Evolutionary conservation across 1,284 basidiomycete genomes (phyloP).

Genomic region (Vanrija sp.): DNA sequence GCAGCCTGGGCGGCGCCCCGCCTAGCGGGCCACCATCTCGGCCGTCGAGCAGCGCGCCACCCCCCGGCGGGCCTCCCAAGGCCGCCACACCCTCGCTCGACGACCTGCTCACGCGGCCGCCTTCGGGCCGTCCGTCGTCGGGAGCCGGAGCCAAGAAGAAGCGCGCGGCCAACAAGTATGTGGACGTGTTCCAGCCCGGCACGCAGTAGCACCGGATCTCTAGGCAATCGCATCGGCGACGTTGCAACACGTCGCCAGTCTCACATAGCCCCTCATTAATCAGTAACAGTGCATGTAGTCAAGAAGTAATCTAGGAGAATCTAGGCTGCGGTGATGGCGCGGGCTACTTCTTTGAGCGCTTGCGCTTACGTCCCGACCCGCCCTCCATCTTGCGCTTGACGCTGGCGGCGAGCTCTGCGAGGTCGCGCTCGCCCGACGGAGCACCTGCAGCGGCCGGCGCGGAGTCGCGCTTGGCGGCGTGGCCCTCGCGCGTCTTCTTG

Average conservation of each 20-base stretch:
- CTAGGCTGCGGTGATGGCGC: too few species aligned
- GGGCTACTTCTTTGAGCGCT: slow-evolving; percentile 21
- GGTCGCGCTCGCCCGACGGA: slow-evolving; percentile 47
- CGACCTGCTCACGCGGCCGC: slow-evolving; percentile 44
- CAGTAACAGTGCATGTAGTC: neutral
- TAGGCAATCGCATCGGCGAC: neutral
- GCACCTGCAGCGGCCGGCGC: slow-evolving; percentile 1
- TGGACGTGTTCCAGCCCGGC: slow-evolving; percentile 49
- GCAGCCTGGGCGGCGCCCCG: slow-evolving; percentile 8
- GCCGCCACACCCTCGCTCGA: slow-evolving; percentile 51
- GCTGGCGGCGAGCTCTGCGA: slow-evolving; percentile 70
- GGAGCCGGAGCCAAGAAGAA: slow-evolving; percentile 64
- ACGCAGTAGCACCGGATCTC: neutral
- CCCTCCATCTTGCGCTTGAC: slow-evolving; percentile 68
- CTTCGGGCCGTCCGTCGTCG: slow-evolving; percentile 37
- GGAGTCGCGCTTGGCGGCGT: slow-evolving; percentile 18
- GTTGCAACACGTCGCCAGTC: too few species aligned
- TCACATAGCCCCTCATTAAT: neutral
- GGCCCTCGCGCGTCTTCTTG: slow-evolving; percentile 45
- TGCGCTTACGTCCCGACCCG: slow-evolving; percentile 16
- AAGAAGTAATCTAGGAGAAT: too few species aligned
- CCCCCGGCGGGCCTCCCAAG: slow-evolving; percentile 5
- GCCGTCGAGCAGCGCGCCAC: neutral
- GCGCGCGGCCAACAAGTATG: slow-evolving; percentile 72
- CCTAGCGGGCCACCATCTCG: slow-evolving; percentile 12